Evolutionary conservation across 208 protist genomes (phyloP).

Genomic region (Porcisia hertigi): DNA sequence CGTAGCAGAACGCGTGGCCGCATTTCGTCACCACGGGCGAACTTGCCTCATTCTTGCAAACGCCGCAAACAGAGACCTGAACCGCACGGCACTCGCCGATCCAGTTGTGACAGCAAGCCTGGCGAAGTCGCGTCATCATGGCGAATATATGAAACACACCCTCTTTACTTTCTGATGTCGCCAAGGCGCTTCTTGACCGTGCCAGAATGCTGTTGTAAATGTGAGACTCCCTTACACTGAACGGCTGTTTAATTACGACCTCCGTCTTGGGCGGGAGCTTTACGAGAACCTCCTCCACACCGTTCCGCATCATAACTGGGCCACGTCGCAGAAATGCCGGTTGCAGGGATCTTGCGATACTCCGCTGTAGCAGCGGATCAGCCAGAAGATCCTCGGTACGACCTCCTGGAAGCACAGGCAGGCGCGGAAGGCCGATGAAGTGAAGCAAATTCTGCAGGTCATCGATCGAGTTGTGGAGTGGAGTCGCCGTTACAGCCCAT

Average conservation of each 20-base stretch:
- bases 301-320: slow-evolving; percentile 89
- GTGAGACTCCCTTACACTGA: slow-evolving; percentile 71
- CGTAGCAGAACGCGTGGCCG: slow-evolving; percentile 87
- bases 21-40: slow-evolving; percentile 67
- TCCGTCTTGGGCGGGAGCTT: slow-evolving; percentile 82
- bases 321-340: slow-evolving; percentile 84
- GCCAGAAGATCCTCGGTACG: slow-evolving; percentile 75
- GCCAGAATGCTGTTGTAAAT: slow-evolving; percentile 90
- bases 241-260: slow-evolving; percentile 59
- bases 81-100: slow-evolving; percentile 72
- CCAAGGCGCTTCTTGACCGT: slow-evolving; percentile 70
- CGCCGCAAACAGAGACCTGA: slow-evolving; percentile 72
- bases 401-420: slow-evolving; percentile 76
- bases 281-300: slow-evolving; percentile 76
- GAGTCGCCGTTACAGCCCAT: slow-evolving; percentile 94
- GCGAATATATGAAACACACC: slow-evolving; percentile 91
- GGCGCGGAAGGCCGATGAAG: slow-evolving; percentile 76
- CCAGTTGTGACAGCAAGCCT: slow-evolving; percentile 92
- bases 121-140: slow-evolving; percentile 93
- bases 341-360: slow-evolving; percentile 86
- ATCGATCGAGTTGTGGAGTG: slow-evolving; percentile 93
- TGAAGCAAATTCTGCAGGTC: slow-evolving; percentile 92
- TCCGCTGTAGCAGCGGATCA: slow-evolving; percentile 76
- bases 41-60: slow-evolving; percentile 74
- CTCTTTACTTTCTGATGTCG: slow-evolving; percentile 59